Base-by-base conservation (phyloP, 1,284 basidiomycete species). In the Cutaneotrichosporon sp. region DNA sequence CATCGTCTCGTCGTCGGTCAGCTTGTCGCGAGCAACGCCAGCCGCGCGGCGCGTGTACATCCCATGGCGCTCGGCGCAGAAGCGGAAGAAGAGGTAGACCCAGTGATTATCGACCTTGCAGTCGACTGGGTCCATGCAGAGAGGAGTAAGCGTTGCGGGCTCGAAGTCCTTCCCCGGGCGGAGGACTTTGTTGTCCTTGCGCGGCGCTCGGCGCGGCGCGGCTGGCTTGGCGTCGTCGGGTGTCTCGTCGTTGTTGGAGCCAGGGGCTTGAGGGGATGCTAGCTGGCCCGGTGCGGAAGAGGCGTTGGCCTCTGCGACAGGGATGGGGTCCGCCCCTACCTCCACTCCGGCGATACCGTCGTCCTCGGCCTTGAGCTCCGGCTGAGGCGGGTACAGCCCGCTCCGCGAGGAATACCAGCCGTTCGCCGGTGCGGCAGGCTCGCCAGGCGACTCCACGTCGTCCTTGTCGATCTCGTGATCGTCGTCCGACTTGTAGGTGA, bases 1-100 rank as follows among this genome's bases (percentile, higher is more conserved):
- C 69, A 72, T 68, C 1, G 67, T 69, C 54, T 68, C 67, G 58
- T 62, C 51, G 7, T 51, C 67, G 1, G 50, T 65, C n/a, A 71
- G 49, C 53, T 70, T 22, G 50, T 70, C 61, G 22, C 71, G 59
- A 0, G 67, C 31, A 2, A 69, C 60, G 4, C 68, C 69, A 0
- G 54, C 67, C 25, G 54, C 18, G 4, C 67, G 63, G 50, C 59
- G 60, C 4, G 62, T 60, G 51, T 66, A 64, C 69, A 74, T 72
- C 13, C 54, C 31, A 36, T 72, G 72, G 24, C 71, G 57, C 49
- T 74, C 72, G 10, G 66, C 69, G 61, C 71, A 72, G 63, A 74
- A 74, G 2, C 72, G 68, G 54, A 66, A 74, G 61, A 70, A 74
- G 18, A 71, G 50, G 61, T 69, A 71, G 2, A 66, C 52, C 66